Conservation (phyloP, 768 basidiomycete species). For the Suillus placidus region DNA sequence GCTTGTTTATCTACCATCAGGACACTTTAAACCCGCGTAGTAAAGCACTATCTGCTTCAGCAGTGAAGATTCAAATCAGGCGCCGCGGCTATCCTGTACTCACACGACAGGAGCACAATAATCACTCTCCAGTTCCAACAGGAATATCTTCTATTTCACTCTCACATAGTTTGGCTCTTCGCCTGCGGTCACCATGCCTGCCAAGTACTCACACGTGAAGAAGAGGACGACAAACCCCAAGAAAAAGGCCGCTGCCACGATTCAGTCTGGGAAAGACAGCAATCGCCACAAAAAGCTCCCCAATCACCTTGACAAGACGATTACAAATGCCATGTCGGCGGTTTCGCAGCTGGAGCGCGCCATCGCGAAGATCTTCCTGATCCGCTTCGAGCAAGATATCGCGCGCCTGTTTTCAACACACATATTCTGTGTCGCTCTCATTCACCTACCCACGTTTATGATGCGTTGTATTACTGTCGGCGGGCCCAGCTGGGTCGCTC, state of each 20-base stretch:
- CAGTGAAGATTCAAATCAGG: slow-evolving; percentile 21
- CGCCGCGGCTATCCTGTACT: slow-evolving; percentile 2
- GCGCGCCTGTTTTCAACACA: slow-evolving; percentile 74
- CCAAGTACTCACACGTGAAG: slow-evolving; percentile 78
- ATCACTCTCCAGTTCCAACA: not conserved
- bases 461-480: slow-evolving; percentile 63
- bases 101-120: slow-evolving; percentile 1
- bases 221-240: slow-evolving; percentile 55
- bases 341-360: slow-evolving; percentile 68
- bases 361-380: slow-evolving; percentile 66
- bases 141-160: not conserved
- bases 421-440: slow-evolving; percentile 63
- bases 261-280: slow-evolving; percentile 29
- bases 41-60: not conserved
- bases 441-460: slow-evolving; percentile 68
- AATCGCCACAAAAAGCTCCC: slow-evolving; percentile 41
- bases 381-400: slow-evolving; percentile 77
- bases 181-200: slow-evolving; percentile 50
- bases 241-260: slow-evolving; percentile 44
- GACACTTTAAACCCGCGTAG: not conserved
- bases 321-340: slow-evolving; percentile 60
- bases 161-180: not conserved
- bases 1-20: slow-evolving; percentile 6
- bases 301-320: slow-evolving; percentile 54
- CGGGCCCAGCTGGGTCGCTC: slow-evolving; percentile 69